Conservation (phyloP, 2,329 filamentous ascomycete species). For the Verticillium tricorpus region DNA sequence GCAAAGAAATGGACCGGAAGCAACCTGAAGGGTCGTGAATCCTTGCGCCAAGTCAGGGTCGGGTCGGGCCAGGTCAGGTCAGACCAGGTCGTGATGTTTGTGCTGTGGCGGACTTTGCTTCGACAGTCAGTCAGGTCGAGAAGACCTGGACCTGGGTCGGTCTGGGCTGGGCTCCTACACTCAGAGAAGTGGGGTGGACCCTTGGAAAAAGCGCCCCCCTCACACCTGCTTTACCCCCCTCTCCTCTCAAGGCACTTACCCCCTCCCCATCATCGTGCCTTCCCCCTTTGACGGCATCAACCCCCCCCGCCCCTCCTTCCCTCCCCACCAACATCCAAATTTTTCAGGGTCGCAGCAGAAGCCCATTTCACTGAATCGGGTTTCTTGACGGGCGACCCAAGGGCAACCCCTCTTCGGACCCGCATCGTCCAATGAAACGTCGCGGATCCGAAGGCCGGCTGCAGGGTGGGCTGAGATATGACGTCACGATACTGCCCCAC, state of each 20-base stretch:
- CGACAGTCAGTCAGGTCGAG: not conserved
- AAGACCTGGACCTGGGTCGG: not conserved
- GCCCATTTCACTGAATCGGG: not conserved
- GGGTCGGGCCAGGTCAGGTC: not conserved
- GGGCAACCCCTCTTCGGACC: not conserved
- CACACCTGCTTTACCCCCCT: not conserved
- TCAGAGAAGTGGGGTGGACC: not conserved
- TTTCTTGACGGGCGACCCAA: not conserved
- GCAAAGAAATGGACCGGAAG: not conserved
- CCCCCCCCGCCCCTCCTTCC: not conserved
- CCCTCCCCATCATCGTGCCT: not conserved
- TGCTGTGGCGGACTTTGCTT: not conserved
- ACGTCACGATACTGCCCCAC: not conserved
- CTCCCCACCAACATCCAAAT: not conserved
- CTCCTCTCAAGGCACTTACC: not conserved
- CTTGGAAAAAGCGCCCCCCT: not conserved
- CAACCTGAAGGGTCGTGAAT: not conserved
- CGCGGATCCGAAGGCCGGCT: not conserved
- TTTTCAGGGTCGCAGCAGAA: not conserved
- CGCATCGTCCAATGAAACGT: not conserved
- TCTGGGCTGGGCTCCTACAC: not conserved
- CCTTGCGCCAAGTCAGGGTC: not conserved
- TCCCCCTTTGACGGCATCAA: not conserved
- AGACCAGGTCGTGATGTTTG: not conserved
- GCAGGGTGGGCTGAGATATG: not conserved